These are phyloP conservation scores for Fusarium udum DNA, from an alignment of 2,329 filamentous ascomycete genomes.

Conservation along the genomic window DNA sequence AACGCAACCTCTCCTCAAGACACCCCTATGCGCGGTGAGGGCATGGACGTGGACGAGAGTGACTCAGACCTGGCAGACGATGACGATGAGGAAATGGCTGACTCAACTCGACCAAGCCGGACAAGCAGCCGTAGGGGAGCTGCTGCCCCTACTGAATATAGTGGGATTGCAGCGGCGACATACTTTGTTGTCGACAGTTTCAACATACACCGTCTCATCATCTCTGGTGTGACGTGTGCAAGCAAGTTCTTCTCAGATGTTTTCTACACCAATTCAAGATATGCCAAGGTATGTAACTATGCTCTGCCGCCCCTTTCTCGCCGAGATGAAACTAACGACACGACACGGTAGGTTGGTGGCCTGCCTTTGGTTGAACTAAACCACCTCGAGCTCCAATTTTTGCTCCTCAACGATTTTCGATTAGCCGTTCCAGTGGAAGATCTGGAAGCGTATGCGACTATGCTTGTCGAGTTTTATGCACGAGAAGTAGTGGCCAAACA, in stretches of 20 bases:
- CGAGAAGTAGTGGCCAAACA: slow-evolving; percentile 75
- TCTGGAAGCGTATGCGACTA: slow-evolving; percentile 95
- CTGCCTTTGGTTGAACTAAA: slow-evolving; percentile 92
- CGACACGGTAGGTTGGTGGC: slow-evolving; percentile 80
- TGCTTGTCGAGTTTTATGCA: slow-evolving; percentile 98
- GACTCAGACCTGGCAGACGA: slow-evolving; percentile 63
- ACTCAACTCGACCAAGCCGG: slow-evolving; percentile 40
- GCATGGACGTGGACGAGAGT: slow-evolving; percentile 52
- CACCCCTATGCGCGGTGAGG: slow-evolving; percentile 44
- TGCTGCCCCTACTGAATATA: slow-evolving; percentile 37
- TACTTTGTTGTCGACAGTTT: slow-evolving; percentile 97
- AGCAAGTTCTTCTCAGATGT: slow-evolving; percentile 99
- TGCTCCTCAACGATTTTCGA: slow-evolving; percentile 94
- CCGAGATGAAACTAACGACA: slow-evolving; percentile 22
- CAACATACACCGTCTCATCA: slow-evolving; percentile 96
- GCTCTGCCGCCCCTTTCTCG: neutral
- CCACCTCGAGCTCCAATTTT: slow-evolving; percentile 94
- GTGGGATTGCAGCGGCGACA: slow-evolving; percentile 53
- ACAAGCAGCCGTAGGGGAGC: slow-evolving; percentile 37
- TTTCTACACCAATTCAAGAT: slow-evolving; percentile 98
- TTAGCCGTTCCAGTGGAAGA: slow-evolving; percentile 94
- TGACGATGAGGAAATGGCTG: slow-evolving; percentile 50
- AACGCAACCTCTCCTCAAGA: slow-evolving; percentile 38
- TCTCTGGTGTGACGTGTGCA: slow-evolving; percentile 95
- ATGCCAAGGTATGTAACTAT: slow-evolving; percentile 82